Percentiles rank a stretch among this genome's conserved stretches.
Conservation (phyloP, 331 rosid genomes). For the Pyracantha coccinea region DNA sequence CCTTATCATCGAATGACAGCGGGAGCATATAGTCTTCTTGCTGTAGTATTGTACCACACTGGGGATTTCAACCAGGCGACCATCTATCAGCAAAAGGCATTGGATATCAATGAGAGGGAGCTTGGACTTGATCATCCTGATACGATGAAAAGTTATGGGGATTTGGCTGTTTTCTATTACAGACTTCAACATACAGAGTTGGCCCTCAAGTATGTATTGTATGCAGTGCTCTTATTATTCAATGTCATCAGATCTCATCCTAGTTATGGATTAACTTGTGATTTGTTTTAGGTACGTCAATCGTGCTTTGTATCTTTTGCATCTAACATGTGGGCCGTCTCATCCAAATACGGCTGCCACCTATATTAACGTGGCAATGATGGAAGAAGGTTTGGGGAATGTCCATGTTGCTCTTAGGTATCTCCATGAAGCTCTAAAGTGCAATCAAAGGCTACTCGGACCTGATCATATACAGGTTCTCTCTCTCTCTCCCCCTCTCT, state of each 20-base stretch:
- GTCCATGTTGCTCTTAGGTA: constrained; percentile 95
- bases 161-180: constrained; percentile 96
- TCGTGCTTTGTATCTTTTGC: constrained; percentile 93
- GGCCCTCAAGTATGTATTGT: constrained; percentile 77
- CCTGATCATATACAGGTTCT: constrained; percentile 95
- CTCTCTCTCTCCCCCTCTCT: constrained; percentile 23
- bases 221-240: background rate
- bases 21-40: constrained; percentile 97
- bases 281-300: constrained; percentile 68
- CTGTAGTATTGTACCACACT: constrained; percentile 93
- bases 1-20: constrained; percentile 99
- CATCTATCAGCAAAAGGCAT: constrained; percentile 93
- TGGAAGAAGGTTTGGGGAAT: constrained; percentile 99
- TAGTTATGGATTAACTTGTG: background rate
- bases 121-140: constrained; percentile 99
- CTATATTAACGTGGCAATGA: constrained; percentile 96
- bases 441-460: constrained; percentile 93
- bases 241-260: too few species aligned
- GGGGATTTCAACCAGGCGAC: constrained; percentile 99
- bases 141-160: constrained; percentile 99
- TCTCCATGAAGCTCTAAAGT: constrained; percentile 96
- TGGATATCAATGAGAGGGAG: constrained; percentile 96
- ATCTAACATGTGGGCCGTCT: constrained; percentile 95
- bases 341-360: constrained; percentile 99
- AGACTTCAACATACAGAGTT: constrained; percentile 97